phyloP scores from a whole-genome alignment of 2,329 filamentous ascomycete genomes.

The Chrysoporthe austroafricana region DNA sequence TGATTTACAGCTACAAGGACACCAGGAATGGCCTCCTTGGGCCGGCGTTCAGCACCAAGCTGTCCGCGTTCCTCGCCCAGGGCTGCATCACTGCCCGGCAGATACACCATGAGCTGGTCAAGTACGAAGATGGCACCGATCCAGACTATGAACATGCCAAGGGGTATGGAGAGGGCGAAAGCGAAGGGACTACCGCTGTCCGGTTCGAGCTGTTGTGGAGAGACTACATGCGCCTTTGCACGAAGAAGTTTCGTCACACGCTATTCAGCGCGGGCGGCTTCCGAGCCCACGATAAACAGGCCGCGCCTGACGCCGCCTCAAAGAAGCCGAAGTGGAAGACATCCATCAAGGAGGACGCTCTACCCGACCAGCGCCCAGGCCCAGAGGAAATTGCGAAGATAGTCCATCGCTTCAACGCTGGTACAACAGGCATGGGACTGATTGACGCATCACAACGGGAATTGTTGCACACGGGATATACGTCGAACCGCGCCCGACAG shows the following conservation, averaged over 20 bases:
- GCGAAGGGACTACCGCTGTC: constrained; percentile 69
- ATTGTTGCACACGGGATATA: constrained; percentile 75
- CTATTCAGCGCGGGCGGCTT: constrained; percentile 72
- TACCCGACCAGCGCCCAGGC: constrained; percentile 42
- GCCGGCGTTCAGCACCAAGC: constrained; percentile 72
- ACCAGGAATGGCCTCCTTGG: constrained; percentile 75
- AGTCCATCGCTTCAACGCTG: constrained; percentile 64
- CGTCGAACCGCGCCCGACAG: constrained; percentile 74
- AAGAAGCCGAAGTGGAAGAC: constrained; percentile 52
- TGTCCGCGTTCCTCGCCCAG: constrained; percentile 73
- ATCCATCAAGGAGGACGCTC: constrained; percentile 38
- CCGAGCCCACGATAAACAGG: constrained; percentile 53
- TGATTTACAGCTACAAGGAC: constrained; percentile 67
- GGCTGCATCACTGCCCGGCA: constrained; percentile 76
- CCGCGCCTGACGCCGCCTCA: constrained; percentile 38
- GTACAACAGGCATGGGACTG: constrained; percentile 74
- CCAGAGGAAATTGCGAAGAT: constrained; percentile 50
- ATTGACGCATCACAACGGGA: constrained; percentile 81
- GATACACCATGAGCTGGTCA: constrained; percentile 67
- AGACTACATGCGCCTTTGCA: constrained; percentile 80
- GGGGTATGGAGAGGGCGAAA: constrained; percentile 73
- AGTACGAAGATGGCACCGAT: constrained; percentile 68
- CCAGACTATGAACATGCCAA: constrained; percentile 42
- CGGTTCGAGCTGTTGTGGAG: constrained; percentile 78
- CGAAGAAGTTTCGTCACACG: constrained; percentile 67